Evolutionary conservation across 805 yeast species (phyloP), one percentile per base, ranked within the genome.

Genomic region (Kazachstania africana): DNA sequence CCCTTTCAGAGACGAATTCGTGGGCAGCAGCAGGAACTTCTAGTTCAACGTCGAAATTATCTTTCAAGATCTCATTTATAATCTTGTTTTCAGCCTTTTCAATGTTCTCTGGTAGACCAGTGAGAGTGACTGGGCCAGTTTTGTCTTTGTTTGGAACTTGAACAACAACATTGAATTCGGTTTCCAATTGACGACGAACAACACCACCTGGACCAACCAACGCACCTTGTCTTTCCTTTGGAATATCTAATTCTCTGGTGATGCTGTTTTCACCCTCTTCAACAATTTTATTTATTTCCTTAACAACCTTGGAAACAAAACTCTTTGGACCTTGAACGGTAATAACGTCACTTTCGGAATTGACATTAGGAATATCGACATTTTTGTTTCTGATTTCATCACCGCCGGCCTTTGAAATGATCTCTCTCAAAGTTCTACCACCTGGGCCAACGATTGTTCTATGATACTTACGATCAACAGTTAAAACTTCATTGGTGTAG

Each of bases 171-270:
- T 65, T 62, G 54, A 68, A 81, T 46, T 78, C 82, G 12, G 69
- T 62, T 60, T 84, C 88, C 40, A 84, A 55, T 8, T 70, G 63
- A 43, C 78, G 78, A 58, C 88, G 82, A 36, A 70, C 68, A 9
- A 72, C 48, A 27, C 97, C 96, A 36, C 75, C 74, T 24, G 84
- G 75, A 24, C 97, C 97, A 54, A 88, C 72, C 31, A 88, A 49
- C 8, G 73, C 65, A 45, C 83, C 71, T 46, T 82, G 88, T 50
- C 77, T 78, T 36, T 74, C 78, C 50, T 74, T 72, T 25, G 91
- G 72, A 45, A 88, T 64, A 12, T 65, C 73, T 35, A 68, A 44
- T 24, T 62, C 66, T 40, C 65, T 77, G 24, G 63, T 58, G 30
- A 67, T 60, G 29, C 75, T 59, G 32, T 72, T 72, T 53, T 83